Percentiles rank a stretch among this genome's conserved stretches.
Conservation (phyloP, 768 basidiomycete species). For the Solioccasus polychromus region DNA sequence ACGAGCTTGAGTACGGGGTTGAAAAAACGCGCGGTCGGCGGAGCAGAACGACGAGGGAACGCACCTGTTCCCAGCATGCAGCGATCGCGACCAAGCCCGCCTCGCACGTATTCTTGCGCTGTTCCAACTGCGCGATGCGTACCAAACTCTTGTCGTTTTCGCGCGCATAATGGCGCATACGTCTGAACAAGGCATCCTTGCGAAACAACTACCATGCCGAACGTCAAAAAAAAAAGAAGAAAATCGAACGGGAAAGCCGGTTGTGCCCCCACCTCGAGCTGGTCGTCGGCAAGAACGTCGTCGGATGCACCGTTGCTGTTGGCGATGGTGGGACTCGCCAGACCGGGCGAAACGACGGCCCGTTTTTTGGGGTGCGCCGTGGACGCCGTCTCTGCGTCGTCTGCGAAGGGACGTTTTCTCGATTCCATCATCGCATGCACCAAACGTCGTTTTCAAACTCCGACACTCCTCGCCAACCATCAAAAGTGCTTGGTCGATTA, state of each 20-base stretch:
- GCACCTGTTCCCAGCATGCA: constrained; percentile 78
- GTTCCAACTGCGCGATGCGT: constrained; percentile 63
- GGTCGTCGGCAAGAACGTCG: constrained; percentile 41
- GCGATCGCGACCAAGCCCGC: constrained; percentile 71
- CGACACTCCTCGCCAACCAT: constrained; percentile 7
- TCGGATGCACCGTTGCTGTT: constrained; percentile 44
- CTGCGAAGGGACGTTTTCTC: constrained; percentile 55
- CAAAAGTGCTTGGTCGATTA: no score
- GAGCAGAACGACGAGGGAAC: not conserved
- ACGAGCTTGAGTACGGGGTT: constrained; percentile 47
- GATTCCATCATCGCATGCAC: constrained; percentile 50
- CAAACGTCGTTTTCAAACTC: constrained; percentile 28
- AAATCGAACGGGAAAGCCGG: constrained; percentile 22
- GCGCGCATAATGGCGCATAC: constrained; percentile 80
- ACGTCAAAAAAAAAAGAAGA: constrained; percentile 8
- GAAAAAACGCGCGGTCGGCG: not conserved
- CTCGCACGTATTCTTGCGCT: constrained; percentile 62
- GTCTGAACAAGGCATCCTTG: constrained; percentile 81
- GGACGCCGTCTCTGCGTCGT: constrained; percentile 50
- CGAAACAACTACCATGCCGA: constrained; percentile 59
- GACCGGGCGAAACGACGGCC: constrained; percentile 39
- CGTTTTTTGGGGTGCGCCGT: constrained; percentile 52
- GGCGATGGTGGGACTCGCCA: constrained; percentile 43
- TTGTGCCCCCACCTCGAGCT: constrained; percentile 59
- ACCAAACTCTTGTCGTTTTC: constrained; percentile 64